These are phyloP conservation scores for Pythium oligandrum DNA, from an alignment of 352 stramenopile species.

Conservation along the genomic window DNA sequence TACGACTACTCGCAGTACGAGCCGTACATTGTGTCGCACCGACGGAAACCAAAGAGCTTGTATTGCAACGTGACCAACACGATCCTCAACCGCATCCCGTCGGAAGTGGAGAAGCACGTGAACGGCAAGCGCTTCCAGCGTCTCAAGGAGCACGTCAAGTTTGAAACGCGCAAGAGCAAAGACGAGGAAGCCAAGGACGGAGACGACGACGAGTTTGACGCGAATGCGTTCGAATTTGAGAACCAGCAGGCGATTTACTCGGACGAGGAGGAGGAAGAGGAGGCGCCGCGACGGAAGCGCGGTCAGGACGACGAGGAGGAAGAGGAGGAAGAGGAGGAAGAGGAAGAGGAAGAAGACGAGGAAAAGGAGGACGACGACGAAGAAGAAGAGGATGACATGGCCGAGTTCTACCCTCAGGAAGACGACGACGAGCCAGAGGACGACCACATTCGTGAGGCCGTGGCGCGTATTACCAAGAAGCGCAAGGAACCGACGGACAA, in stretches of 20 bases:
- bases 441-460: constrained; percentile 28
- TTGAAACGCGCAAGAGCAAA: constrained; percentile 26
- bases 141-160: constrained; percentile 69
- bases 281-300: constrained; percentile 3
- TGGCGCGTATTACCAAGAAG: constrained; percentile 34
- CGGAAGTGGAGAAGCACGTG: constrained; percentile 86
- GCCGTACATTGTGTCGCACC: constrained; percentile 86
- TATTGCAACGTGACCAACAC: constrained; percentile 86
- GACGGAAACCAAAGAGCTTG: constrained; percentile 75
- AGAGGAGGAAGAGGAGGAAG: constrained; percentile 16
- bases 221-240: constrained; percentile 79
- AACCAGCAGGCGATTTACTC: constrained; percentile 71
- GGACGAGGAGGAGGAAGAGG: constrained; percentile 54
- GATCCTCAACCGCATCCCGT: constrained; percentile 86
- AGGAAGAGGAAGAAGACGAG: constrained; percentile 15
- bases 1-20: constrained; percentile 90
- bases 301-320: constrained; percentile 10
- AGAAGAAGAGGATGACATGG: constrained; percentile 43
- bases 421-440: constrained; percentile 28
- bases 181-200: constrained; percentile 16
- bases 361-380: constrained; percentile 18
- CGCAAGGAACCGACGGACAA: constrained; percentile 23
- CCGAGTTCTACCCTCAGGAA: constrained; percentile 57
- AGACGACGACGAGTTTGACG: constrained; percentile 55
- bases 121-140: constrained; percentile 85